These are phyloP conservation scores for Iberis pinnata DNA, from an alignment of 345 rosid species.

Conservation along the genomic window DNA sequence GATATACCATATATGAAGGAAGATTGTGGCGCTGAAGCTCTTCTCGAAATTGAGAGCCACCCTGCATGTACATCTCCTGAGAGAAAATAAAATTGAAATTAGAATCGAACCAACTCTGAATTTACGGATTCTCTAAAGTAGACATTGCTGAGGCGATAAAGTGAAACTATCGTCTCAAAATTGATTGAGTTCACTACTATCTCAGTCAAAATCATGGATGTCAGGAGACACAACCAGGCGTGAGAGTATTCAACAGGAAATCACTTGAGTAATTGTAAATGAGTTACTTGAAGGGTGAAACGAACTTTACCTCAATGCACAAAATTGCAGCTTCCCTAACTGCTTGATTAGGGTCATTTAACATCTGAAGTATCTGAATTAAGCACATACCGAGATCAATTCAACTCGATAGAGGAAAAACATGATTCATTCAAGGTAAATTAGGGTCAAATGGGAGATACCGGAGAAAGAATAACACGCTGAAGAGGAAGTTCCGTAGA, in stretches of 20 bases:
- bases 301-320: slow-evolving; percentile 86
- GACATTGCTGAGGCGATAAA: not conserved
- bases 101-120: not conserved
- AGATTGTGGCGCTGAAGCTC: slow-evolving; percentile 94
- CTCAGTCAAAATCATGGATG: not conserved
- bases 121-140: not conserved
- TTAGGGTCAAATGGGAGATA: too few relatives aligned
- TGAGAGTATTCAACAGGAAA: too few relatives aligned
- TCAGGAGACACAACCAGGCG: too few relatives aligned
- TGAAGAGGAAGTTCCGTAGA: slow-evolving; percentile 96
- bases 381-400: not conserved
- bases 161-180: not conserved
- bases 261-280: not conserved
- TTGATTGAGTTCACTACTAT: not conserved
- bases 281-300: too few relatives aligned
- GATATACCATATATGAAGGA: slow-evolving; percentile 70
- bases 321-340: slow-evolving; percentile 89
- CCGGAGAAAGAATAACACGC: slow-evolving; percentile 91
- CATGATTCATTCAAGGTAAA: not conserved
- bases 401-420: not conserved
- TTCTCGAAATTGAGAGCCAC: slow-evolving; percentile 93
- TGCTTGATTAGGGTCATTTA: slow-evolving; percentile 76
- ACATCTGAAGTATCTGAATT: slow-evolving; percentile 87
- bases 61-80: slow-evolving; percentile 93
- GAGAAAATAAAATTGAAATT: slow-evolving; percentile 14